A percentile compares a stretch with the other conserved stretches of the same genome.
Evolutionary conservation across 352 stramenopile genomes (phyloP).

Genomic region (Phytophthora citricola): DNA sequence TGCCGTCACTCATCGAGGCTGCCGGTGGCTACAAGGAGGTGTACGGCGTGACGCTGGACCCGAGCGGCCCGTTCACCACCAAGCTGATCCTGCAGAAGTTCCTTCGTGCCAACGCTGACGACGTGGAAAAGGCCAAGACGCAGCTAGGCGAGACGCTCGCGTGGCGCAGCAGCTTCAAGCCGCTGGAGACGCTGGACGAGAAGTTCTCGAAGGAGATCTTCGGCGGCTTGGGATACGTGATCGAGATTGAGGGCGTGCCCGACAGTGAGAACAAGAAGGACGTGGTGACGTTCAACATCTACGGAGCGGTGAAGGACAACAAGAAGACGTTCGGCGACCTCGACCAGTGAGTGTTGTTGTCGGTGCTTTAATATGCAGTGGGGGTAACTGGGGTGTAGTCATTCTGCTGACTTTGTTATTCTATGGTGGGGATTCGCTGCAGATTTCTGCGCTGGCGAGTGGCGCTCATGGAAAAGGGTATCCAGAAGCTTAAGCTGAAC

Average conservation of each 20-base stretch:
- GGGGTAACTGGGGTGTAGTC: neutral
- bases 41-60: conserved; percentile 33
- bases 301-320: conserved; percentile 40
- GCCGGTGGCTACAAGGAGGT: conserved; percentile 33
- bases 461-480: conserved; percentile 38
- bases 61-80: conserved; percentile 32
- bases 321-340: conserved; percentile 36
- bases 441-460: conserved; percentile 39
- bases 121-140: conserved; percentile 33
- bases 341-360: conserved; percentile 20
- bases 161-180: conserved; percentile 38
- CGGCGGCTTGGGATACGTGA: conserved; percentile 29
- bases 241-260: conserved; percentile 32
- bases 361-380: neutral
- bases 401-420: conserved; percentile 9
- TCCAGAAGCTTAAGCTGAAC: conserved; percentile 40
- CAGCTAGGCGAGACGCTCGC: conserved; percentile 35
- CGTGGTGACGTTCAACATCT: conserved; percentile 40
- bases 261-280: conserved; percentile 38
- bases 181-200: conserved; percentile 30
- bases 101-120: conserved; percentile 34
- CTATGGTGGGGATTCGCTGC: neutral
- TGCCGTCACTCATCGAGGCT: conserved; percentile 29
- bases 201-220: conserved; percentile 34
- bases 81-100: conserved; percentile 41